Evolutionary conservation across 2,329 filamentous ascomycete genomes (phyloP).

Genomic region (Dendryphion nanum): DNA sequence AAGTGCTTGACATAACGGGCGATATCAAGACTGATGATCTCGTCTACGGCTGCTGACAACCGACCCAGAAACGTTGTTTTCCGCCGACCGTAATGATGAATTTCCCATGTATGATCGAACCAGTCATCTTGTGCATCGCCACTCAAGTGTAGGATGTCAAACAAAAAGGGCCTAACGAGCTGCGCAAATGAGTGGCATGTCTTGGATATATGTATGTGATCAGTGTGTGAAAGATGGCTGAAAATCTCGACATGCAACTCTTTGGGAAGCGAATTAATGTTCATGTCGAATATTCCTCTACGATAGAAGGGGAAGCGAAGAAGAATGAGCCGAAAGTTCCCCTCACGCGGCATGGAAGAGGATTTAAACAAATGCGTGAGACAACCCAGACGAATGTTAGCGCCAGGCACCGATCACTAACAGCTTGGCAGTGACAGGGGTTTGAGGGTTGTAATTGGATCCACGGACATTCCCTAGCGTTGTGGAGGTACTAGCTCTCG

Average conservation of each 20-base stretch:
- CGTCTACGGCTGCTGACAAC: background rate
- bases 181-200: background rate
- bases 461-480: too few relatives aligned
- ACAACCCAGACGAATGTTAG: too few relatives aligned
- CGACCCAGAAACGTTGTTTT: background rate
- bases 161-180: background rate
- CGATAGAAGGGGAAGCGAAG: too few relatives aligned
- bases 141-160: background rate
- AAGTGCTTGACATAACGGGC: background rate
- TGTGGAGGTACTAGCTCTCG: too few relatives aligned
- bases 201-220: slow-evolving; percentile 4
- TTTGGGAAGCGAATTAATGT: slow-evolving; percentile 7
- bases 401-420: too few relatives aligned
- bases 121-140: background rate
- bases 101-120: background rate
- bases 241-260: slow-evolving; percentile 14
- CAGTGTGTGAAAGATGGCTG: slow-evolving; percentile 4
- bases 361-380: too few relatives aligned
- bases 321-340: too few relatives aligned
- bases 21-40: background rate
- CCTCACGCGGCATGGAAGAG: too few relatives aligned
- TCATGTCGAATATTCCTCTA: too few relatives aligned
- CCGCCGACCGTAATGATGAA: background rate
- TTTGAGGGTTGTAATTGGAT: too few relatives aligned
- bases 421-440: too few relatives aligned